Evolutionary conservation across 2,329 filamentous ascomycete genomes (phyloP), one percentile per base, ranked within the genome.

Genomic region (Xylaria sp.): DNA sequence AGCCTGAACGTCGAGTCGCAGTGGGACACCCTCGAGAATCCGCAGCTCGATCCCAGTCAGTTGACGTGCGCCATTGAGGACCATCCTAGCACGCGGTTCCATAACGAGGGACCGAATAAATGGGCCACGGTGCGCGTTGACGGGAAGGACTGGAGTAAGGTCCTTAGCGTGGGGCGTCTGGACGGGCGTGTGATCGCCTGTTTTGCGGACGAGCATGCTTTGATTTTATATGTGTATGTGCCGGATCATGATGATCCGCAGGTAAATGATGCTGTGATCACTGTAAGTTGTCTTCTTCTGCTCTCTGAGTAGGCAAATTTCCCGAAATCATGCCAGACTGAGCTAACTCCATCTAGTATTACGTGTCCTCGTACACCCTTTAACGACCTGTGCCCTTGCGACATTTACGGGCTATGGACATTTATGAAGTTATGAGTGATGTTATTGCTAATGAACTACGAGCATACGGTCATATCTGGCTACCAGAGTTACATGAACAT

Each of bases 101-200:
- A 87, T 69, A 85, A 88, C 56, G 88, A 87, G 19, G 92, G 91
- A 14, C 91, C 93, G 14, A 88, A 92, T 64, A 88, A 87, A 47
- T 98, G 94, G 92, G 92, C 93, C 1, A 92, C 87, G 23, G 94
- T 98, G 37, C 84, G 92, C 56, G 93, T 98, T 23, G 95, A 98
- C 78, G 95, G 93, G 35, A 90, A 88, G 75, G 95, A 99, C 75
- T 98, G 95, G 94, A 92, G 92, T 33, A 88, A 87, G 69, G 94
- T 98, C n/a, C 82, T 99, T 68, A 96, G 92, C 75, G 94, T 98
- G 12, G 94, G 94, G 1, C 84, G 94, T 53, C 79, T 98, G 31
- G 94, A 95, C 70, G 94, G 93, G 0, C 85, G 92, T 69, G 94
- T 98, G 54, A 95, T 98, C 80, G 95, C 94, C 60, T 97, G 94